These are phyloP conservation scores for Talaromyces funiculosus DNA, from an alignment of 2,329 filamentous ascomycete genomes.

Conservation along the genomic window DNA sequence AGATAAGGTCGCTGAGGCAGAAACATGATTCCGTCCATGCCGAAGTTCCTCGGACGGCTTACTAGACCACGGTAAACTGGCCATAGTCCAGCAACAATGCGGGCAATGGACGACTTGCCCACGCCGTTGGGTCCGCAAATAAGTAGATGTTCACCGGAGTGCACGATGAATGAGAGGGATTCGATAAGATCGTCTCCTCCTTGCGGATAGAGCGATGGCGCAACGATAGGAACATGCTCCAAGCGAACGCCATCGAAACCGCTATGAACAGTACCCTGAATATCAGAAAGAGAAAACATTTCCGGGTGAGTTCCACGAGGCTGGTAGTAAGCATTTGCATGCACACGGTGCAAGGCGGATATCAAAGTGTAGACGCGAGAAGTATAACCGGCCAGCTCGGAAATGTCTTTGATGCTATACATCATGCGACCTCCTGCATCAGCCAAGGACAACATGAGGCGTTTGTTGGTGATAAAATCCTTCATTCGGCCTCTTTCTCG, in stretches of 20 bases:
- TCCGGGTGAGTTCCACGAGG: constrained; percentile 64
- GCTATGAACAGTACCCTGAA: constrained; percentile 88
- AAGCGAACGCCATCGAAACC: constrained; percentile 92
- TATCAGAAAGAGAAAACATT: constrained; percentile 81
- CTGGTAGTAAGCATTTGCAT: constrained; percentile 79
- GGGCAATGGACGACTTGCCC: constrained; percentile 82
- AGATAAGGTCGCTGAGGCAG: constrained; percentile 90
- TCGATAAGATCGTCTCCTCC: constrained; percentile 90
- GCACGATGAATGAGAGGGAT: constrained; percentile 80
- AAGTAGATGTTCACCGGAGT: constrained; percentile 83
- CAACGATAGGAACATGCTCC: constrained; percentile 88
- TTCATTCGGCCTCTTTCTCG: constrained; percentile 87
- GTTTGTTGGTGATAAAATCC: constrained; percentile 98
- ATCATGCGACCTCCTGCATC: constrained; percentile 98
- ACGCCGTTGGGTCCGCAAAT: constrained; percentile 94
- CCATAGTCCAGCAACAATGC: constrained; percentile 89
- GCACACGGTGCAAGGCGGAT: constrained; percentile 86
- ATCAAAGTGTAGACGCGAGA: constrained; percentile 94
- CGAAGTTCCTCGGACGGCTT: constrained; percentile 72
- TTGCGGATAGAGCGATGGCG: constrained; percentile 78
- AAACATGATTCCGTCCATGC: constrained; percentile 96
- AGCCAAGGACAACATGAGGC: constrained; percentile 92
- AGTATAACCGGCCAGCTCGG: constrained; percentile 91
- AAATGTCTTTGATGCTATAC: constrained; percentile 98
- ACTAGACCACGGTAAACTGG: constrained; percentile 91